Evolutionary conservation across 2,329 filamentous ascomycete genomes (phyloP).

Genomic region (Nothophoma quercina): DNA sequence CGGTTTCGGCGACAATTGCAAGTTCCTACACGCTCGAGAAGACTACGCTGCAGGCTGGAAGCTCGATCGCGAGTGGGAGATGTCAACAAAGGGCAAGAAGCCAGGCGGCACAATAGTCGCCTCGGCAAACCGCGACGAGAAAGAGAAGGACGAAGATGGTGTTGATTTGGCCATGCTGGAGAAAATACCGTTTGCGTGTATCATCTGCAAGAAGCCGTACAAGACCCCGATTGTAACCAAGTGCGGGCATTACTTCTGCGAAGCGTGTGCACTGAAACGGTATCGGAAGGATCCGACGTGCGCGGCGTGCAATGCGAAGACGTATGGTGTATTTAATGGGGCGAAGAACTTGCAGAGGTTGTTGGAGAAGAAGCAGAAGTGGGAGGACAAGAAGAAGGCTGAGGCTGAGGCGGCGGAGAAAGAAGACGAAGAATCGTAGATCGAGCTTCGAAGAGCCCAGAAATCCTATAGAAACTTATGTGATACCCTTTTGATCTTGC

Average conservation of each 20-base stretch:
- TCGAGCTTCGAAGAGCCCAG: neutral
- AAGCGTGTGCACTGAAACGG: slow-evolving; percentile 83
- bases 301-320: slow-evolving; percentile 83
- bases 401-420: slow-evolving; percentile 58
- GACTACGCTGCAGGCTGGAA: slow-evolving; percentile 95
- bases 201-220: slow-evolving; percentile 83
- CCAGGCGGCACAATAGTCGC: slow-evolving; percentile 62
- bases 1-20: slow-evolving; percentile 81
- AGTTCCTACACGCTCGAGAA: slow-evolving; percentile 77
- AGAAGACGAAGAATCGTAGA: slow-evolving; percentile 27
- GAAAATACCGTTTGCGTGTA: slow-evolving; percentile 87
- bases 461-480: neutral
- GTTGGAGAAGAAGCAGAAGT: slow-evolving; percentile 74
- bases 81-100: slow-evolving; percentile 70
- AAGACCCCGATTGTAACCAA: slow-evolving; percentile 83
- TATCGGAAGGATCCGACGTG: slow-evolving; percentile 89
- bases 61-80: slow-evolving; percentile 93
- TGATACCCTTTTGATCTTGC: slow-evolving; percentile 18
- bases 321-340: slow-evolving; percentile 87
- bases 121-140: slow-evolving; percentile 61
- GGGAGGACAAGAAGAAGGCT: slow-evolving; percentile 65
- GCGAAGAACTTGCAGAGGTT: slow-evolving; percentile 84
- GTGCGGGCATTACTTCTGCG: slow-evolving; percentile 96
- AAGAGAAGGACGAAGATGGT: slow-evolving; percentile 56
- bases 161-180: slow-evolving; percentile 77